Base-by-base conservation (phyloP, 805 yeast species). In the Zygosaccharomyces rouxii region DNA sequence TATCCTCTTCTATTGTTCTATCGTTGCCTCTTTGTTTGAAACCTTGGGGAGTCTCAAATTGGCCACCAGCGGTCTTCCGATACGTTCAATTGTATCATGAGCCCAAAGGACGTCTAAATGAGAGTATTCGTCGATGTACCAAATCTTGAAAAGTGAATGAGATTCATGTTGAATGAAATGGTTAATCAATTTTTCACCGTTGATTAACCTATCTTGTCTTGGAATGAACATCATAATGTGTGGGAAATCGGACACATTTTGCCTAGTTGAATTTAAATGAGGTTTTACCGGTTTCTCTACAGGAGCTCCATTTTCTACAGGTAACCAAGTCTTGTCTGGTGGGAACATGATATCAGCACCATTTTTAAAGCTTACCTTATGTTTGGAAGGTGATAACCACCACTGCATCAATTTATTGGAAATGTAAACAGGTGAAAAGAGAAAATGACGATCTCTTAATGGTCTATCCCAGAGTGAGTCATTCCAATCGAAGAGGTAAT, bases 81-180 rank as follows among this genome's bases (percentile, higher is more conserved):
- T 77, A 38, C 73, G 75, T 3, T 79, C 80, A 23, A 79, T 72
- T 1, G 83, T 82, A 60, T 87, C 90, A 58, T 78, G 81, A 0
- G 97, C 92, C 99, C 99, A 92, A 11, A 90, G 71, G 0, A 89
- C 96, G 67, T 92, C 99, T 45, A 92, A 69, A 66, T 92, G 99
- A 14, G 89, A 80, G 64, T 92, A 92, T 7, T 74, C 76, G 0
- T 78, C 77, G 5, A 92, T 58, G 28, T 58, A 60, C 55, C 68
- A 62, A 18, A 66, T 61, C 16, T 64, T 62, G 54, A 57, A 70
- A 18, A 58, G 39, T 2, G 54, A 54, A 11, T 59, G 59, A 11
- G 61, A 60, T 66, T 92, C 98, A 51, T 73, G 72, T 33, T 73
- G 67, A 14, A 71, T 66, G 67, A 92, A 74, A 58, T 92, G 90